Base-by-base conservation (phyloP, 257 asterid species). In the Prunella vulgaris region DNA sequence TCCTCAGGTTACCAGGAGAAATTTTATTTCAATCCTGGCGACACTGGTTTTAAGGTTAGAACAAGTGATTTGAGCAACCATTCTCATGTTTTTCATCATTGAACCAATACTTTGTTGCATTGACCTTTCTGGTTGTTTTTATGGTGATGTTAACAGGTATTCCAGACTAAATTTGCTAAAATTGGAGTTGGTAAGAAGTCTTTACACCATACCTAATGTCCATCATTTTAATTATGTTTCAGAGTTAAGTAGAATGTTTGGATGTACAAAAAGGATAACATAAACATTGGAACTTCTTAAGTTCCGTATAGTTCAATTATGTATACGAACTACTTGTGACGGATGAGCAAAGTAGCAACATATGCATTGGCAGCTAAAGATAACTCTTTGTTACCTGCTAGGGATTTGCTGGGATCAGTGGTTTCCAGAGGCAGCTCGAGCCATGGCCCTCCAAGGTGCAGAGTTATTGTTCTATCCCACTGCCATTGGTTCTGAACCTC, bases 401-500 rank as follows among this genome's bases (percentile, higher is more conserved):
- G 99, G 85, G 37, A 94, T 91, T 82, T 91, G 99, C 86, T 94
- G 97, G 97, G 99, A 94, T 76, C 96, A 91, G 78, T 94, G 99
- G 99, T 94, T 94, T 83, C 99, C 99, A 0, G 99, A 93, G 88
- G 96, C 93, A 48, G 96, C 99, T 57, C 86, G 99, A 70, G 99
- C 96, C 62, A 86, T 93, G 96, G 99, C 70, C 66, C 99, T 93
- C 76, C 96, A 88, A 78, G 99, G 99, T 68, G 97, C 99, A 62
- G 99, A 93, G 76, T 73, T 93, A 79, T 74, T 93, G 84, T 86
- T 90, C 75, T 93, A 93, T 72, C 99, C 99, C 42, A 93, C 99
- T 25, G 97, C 99, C 38, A 94, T 94, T 80, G 99, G 99, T 75
- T 87, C 99, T 71, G 97, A 91, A 82, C 97, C 99, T 76, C 99